Base-by-base conservation (phyloP, 1,284 basidiomycete genomes). In the Ceratobasidium sp. region DNA sequence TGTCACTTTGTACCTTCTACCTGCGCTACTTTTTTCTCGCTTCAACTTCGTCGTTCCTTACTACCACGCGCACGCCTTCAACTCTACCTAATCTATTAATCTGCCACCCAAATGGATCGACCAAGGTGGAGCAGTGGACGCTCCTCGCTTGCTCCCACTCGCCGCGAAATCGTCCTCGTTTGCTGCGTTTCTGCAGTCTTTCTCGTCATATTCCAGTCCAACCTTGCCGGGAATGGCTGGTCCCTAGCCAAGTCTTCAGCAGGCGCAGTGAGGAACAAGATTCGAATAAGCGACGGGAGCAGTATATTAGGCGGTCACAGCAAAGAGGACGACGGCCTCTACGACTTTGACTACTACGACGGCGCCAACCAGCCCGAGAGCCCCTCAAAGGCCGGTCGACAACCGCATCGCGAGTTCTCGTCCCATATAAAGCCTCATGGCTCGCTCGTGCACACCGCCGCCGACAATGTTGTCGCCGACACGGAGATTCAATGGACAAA, bases 401-500 rank as follows among this genome's bases (percentile, higher is more conserved):
- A n/a, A 34, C 68, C 68, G 16, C 68, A 71, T 29, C 53, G 68
- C 9, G 68, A 71, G 68, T 71, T 71, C 48, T 71, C 68, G 27
- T 71, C 68, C 11, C 68, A 71, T 19, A 54, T 71, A 11, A 71
- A 71, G 22, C 68, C 68, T 41, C 68, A 71, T 54, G 68, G 68
- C 0, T 16, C 37, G 0, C 68, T 71, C 27, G 11, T 41, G 16
- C 68, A 71, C 31, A 31, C 68, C 8, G 31, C 56, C 1, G 56
- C 39, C 16, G 68, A 71, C 43, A 58, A 61, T 58, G 56, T 64
- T 19, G 51, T 66, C 22, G 61, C 34, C 31, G 66, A 77, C 19
- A 62, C 74, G 13, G 64, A 62, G 29, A 63, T 77, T 24, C 34
- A 58, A 24, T 77, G 76, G 76, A 56, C 49, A 54, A 59, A 59